A percentile compares a stretch with the other conserved stretches of the same genome.
phyloP scores from a whole-genome alignment of 2,329 filamentous ascomycete species.

The Huntiella bhutanensis region DNA sequence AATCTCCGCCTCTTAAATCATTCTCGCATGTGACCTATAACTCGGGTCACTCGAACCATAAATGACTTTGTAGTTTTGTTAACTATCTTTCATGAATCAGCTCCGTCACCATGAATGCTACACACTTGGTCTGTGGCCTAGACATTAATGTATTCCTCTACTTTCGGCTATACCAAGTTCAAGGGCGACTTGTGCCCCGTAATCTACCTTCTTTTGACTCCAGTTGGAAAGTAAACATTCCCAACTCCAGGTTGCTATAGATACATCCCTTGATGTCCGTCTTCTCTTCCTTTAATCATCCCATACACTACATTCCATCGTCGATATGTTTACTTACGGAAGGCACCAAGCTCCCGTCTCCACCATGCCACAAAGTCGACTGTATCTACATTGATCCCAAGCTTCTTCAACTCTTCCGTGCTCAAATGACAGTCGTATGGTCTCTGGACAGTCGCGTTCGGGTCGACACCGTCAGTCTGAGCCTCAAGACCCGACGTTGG shows the following conservation, averaged over 20 bases:
- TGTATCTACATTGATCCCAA: conserved; percentile 58
- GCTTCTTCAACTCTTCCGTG: conserved; percentile 49
- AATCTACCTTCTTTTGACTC: background rate
- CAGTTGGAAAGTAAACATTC: background rate
- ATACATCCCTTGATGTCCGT: background rate
- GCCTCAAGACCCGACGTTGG: conserved; percentile 48
- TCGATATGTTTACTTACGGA: conserved; percentile 26
- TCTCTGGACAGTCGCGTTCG: conserved; percentile 51
- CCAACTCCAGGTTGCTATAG: background rate
- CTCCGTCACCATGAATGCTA: background rate
- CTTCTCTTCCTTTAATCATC: background rate
- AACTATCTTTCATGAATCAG: background rate
- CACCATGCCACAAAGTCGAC: conserved; percentile 69
- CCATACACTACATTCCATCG: background rate
- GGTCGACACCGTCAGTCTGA: conserved; percentile 53
- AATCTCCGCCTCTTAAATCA: too few species aligned
- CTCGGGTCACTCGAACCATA: too few species aligned
- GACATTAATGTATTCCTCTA: background rate
- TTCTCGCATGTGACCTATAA: too few species aligned
- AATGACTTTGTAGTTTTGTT: too few species aligned
- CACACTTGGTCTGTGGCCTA: background rate
- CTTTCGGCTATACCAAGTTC: background rate
- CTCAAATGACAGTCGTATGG: conserved; percentile 82
- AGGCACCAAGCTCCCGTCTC: conserved; percentile 43
- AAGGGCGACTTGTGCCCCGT: background rate